These are phyloP conservation scores for Fusarium compactum DNA, from an alignment of 2,329 filamentous ascomycete species.

Conservation along the genomic window DNA sequence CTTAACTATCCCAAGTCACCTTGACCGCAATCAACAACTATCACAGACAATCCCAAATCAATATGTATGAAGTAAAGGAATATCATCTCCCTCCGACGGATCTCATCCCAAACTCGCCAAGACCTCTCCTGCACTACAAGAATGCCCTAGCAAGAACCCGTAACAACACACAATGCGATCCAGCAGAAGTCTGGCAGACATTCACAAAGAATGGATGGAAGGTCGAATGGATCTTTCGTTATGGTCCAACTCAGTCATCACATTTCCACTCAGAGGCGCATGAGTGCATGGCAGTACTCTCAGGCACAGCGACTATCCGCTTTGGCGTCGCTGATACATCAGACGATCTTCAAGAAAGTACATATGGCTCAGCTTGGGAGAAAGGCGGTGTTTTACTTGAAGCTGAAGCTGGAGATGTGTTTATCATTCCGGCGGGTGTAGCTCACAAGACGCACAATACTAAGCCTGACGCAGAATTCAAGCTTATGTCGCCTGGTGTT, in stretches of 20 bases:
- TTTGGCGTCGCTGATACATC: slow-evolving; percentile 66
- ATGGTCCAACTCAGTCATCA: slow-evolving; percentile 64
- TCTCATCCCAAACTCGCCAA: slow-evolving; percentile 64
- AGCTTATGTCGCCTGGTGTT: slow-evolving; percentile 59
- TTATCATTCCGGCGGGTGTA: slow-evolving; percentile 68
- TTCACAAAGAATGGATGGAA: slow-evolving; percentile 64
- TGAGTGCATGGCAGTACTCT: slow-evolving; percentile 69
- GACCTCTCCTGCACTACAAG: slow-evolving; percentile 66
- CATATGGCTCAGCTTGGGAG: slow-evolving; percentile 56
- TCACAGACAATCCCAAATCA: rapidly evolving
- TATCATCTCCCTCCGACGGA: slow-evolving; percentile 58
- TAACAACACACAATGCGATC: slow-evolving; percentile 41
- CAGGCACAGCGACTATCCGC: slow-evolving; percentile 64
- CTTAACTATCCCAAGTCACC: background rate
- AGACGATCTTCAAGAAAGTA: slow-evolving; percentile 55
- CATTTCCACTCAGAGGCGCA: slow-evolving; percentile 70
- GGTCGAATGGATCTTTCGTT: slow-evolving; percentile 68
- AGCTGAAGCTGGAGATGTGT: slow-evolving; percentile 66
- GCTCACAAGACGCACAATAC: slow-evolving; percentile 66
- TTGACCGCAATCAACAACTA: background rate
- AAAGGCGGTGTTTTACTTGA: slow-evolving; percentile 61
- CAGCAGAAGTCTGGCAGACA: slow-evolving; percentile 54
- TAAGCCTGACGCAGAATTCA: slow-evolving; percentile 49
- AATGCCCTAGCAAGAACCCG: slow-evolving; percentile 15
- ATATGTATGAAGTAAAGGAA: slow-evolving; percentile 47